Conservation (phyloP, 108 stramenopile species). For the Skeletonema menzelii region DNA sequence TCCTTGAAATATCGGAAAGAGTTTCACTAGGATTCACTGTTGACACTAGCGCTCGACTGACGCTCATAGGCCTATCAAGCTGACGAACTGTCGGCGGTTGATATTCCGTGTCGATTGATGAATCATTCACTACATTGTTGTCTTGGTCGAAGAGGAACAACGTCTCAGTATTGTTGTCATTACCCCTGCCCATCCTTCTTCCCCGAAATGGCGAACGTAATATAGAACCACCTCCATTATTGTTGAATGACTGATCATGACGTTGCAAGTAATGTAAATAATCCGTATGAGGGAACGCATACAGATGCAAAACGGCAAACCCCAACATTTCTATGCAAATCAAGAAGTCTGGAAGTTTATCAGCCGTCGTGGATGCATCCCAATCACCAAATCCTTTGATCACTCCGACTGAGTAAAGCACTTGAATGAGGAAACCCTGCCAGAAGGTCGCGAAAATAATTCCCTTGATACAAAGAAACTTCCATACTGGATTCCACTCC, state of each 20-base stretch:
- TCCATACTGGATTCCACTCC: constrained; percentile 57
- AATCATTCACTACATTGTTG: constrained; percentile 34
- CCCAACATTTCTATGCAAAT: constrained; percentile 64
- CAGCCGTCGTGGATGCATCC: constrained; percentile 28
- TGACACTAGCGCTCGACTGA: constrained; percentile 32
- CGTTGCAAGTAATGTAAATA: constrained; percentile 45
- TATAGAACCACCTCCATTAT: background rate
- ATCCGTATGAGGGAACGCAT: constrained; percentile 59
- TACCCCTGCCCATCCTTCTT: background rate
- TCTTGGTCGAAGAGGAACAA: constrained; percentile 44
- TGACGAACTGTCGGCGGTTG: constrained; percentile 39
- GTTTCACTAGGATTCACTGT: constrained; percentile 42
- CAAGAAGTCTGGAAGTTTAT: constrained; percentile 49
- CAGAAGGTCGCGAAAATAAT: constrained; percentile 71
- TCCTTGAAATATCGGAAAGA: constrained; percentile 35
- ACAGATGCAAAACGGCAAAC: constrained; percentile 51
- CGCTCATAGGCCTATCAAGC: constrained; percentile 40
- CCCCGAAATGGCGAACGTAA: background rate
- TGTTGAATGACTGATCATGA: constrained; percentile 4
- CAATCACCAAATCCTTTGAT: constrained; percentile 37
- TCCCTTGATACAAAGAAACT: constrained; percentile 67
- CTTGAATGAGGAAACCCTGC: constrained; percentile 46
- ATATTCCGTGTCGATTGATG: constrained; percentile 32
- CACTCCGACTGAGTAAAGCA: constrained; percentile 29
- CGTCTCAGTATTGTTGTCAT: constrained; percentile 10